Evolutionary conservation across 495 filamentous ascomycete genomes (phyloP).

Genomic region (Penicillium bialowiezense): DNA sequence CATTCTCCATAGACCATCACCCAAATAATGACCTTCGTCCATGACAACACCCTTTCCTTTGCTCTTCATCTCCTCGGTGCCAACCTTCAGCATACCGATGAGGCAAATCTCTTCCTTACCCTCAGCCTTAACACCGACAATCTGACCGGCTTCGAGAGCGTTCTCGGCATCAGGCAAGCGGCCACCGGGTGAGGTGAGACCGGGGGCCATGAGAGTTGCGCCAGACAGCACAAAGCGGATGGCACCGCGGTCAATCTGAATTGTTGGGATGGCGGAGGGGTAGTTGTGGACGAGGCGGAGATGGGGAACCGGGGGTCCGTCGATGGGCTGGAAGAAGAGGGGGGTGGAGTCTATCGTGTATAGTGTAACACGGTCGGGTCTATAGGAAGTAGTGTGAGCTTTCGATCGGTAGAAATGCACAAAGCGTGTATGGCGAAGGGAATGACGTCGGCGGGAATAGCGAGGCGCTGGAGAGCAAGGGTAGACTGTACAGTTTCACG

Average conservation of each 20-base stretch:
- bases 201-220: slow-evolving; percentile 92
- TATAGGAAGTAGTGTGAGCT: slow-evolving; percentile 20
- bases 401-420: neutral
- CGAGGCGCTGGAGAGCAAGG: no score
- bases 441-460: no score
- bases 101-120: slow-evolving; percentile 91
- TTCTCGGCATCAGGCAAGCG: slow-evolving; percentile 60
- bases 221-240: slow-evolving; percentile 95
- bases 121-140: slow-evolving; percentile 87
- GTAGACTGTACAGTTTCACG: slow-evolving; percentile 68
- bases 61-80: slow-evolving; percentile 87
- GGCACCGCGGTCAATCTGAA: slow-evolving; percentile 83
- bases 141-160: slow-evolving; percentile 66
- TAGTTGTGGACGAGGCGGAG: slow-evolving; percentile 69
- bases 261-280: slow-evolving; percentile 45
- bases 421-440: no score
- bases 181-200: slow-evolving; percentile 79
- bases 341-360: slow-evolving; percentile 75
- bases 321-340: slow-evolving; percentile 89
- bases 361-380: slow-evolving; percentile 80
- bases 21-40: slow-evolving; percentile 88
- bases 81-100: slow-evolving; percentile 79
- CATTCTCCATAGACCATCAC: slow-evolving; percentile 91
- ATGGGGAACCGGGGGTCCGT: slow-evolving; percentile 75
- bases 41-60: slow-evolving; percentile 91